Percentiles rank a stretch among this genome's conserved stretches.
Evolutionary conservation across 805 yeast species (phyloP).

Genomic region (Cyberlindnera galapagoensis): DNA sequence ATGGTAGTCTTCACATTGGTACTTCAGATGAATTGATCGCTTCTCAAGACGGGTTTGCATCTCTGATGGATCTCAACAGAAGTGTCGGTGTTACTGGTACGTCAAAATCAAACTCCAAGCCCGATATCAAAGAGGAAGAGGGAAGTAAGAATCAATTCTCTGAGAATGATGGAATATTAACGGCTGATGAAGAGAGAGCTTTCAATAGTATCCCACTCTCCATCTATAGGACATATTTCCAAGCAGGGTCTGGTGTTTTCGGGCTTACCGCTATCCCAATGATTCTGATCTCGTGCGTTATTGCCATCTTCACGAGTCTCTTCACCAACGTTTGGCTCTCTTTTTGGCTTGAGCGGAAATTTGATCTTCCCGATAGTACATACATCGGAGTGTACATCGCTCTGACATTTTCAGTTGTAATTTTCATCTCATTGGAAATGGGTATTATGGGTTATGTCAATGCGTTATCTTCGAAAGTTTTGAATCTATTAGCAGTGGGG

Average conservation of each 20-base stretch:
- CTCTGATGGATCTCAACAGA: conserved; percentile 46
- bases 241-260: conserved; percentile 39
- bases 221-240: conserved; percentile 29
- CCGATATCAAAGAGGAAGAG: not conserved
- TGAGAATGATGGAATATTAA: conserved; percentile 10
- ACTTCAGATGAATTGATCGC: conserved; percentile 41
- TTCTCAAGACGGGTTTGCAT: conserved; percentile 37
- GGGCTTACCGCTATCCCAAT: conserved; percentile 25
- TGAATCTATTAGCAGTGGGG: conserved; percentile 44
- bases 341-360: conserved; percentile 61
- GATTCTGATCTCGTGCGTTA: conserved; percentile 1
- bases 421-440: conserved; percentile 39
- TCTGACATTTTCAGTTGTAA: conserved; percentile 28
- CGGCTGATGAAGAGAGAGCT: conserved; percentile 30
- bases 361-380: conserved; percentile 37
- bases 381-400: conserved; percentile 63
- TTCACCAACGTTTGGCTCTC: conserved; percentile 72
- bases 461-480: conserved; percentile 10
- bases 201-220: conserved; percentile 29
- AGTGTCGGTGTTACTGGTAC: no score
- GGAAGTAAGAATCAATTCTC: conserved; percentile 3
- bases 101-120: no score
- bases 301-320: conserved; percentile 45
- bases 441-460: conserved; percentile 8
- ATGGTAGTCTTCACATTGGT: conserved; percentile 54